Percentiles rank a stretch among this genome's conserved stretches.
Evolutionary conservation across 805 yeast genomes (phyloP).

Genomic region (Wickerhamiella slavikovae): DNA sequence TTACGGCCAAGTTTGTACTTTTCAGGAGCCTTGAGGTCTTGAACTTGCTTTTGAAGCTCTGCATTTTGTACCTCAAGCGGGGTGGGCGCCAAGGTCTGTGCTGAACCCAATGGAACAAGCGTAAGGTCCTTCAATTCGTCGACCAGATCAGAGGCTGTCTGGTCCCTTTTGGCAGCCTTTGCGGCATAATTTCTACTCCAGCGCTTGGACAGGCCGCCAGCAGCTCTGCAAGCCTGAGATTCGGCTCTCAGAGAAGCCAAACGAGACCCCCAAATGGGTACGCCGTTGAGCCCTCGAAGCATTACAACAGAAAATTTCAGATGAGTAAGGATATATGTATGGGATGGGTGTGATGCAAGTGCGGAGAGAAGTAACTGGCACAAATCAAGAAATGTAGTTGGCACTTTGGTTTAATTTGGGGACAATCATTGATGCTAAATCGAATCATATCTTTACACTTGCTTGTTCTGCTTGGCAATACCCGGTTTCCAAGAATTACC

Average conservation of each 20-base stretch:
- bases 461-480: too few relatives aligned
- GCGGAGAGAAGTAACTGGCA: too few relatives aligned
- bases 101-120: constrained; percentile 19
- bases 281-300: background rate
- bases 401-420: too few relatives aligned
- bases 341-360: too few relatives aligned
- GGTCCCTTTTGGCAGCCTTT: constrained; percentile 1
- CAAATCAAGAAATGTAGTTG: too few relatives aligned
- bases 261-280: background rate
- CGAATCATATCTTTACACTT: too few relatives aligned
- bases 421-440: too few relatives aligned
- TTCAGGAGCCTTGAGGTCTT: constrained; percentile 48
- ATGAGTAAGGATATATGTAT: too few relatives aligned
- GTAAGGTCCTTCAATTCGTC: constrained; percentile 14
- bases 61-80: constrained; percentile 66
- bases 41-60: constrained; percentile 48
- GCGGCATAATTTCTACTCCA: background rate
- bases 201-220: background rate
- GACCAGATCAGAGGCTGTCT: constrained; percentile 7
- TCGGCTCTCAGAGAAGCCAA: background rate
- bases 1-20: constrained; percentile 60
- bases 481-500: too few relatives aligned
- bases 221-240: background rate
- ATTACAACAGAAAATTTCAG: background rate
- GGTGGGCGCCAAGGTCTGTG: constrained; percentile 31